These are phyloP conservation scores for Populus hybrid DNA, from an alignment of 441 rosid genomes.

Conservation along the genomic window DNA sequence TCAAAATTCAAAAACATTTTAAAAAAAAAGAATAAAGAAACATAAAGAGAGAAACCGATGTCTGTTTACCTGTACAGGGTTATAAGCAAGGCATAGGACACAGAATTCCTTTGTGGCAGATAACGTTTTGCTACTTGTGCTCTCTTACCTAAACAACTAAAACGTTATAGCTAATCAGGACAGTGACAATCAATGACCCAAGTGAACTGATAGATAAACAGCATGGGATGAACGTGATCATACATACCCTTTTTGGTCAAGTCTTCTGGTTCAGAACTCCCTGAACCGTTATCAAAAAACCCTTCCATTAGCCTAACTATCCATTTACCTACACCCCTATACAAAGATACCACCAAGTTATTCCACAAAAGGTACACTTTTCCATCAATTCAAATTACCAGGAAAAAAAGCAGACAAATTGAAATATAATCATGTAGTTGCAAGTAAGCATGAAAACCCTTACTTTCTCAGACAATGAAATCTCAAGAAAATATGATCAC, in stretches of 20 bases:
- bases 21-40: not conserved
- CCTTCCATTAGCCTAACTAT: slow-evolving; percentile 63
- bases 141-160: slow-evolving; percentile 39
- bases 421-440: not conserved
- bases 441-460: not conserved
- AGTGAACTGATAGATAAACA: slow-evolving; percentile 7
- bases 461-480: not conserved
- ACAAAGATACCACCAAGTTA: slow-evolving; percentile 12
- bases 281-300: slow-evolving; percentile 46
- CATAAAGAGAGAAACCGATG: slow-evolving; percentile 2
- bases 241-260: slow-evolving; percentile 35
- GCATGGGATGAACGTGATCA: slow-evolving; percentile 6
- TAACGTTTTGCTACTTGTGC: slow-evolving; percentile 50
- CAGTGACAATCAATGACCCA: slow-evolving; percentile 3
- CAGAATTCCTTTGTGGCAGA: slow-evolving; percentile 79
- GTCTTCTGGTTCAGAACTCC: slow-evolving; percentile 56
- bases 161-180: slow-evolving; percentile 4
- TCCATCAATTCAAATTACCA: slow-evolving; percentile 4
- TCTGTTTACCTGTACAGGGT: slow-evolving; percentile 60
- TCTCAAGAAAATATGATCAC: not conserved
- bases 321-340: slow-evolving; percentile 93
- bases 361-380: not conserved
- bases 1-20: slow-evolving; percentile 14
- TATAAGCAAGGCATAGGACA: slow-evolving; percentile 76
- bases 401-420: not conserved